Evolutionary conservation across 176 grass and related monocot genomes (phyloP), one percentile per base, ranked within the genome.

Genomic region (Sorghum bicolor): DNA sequence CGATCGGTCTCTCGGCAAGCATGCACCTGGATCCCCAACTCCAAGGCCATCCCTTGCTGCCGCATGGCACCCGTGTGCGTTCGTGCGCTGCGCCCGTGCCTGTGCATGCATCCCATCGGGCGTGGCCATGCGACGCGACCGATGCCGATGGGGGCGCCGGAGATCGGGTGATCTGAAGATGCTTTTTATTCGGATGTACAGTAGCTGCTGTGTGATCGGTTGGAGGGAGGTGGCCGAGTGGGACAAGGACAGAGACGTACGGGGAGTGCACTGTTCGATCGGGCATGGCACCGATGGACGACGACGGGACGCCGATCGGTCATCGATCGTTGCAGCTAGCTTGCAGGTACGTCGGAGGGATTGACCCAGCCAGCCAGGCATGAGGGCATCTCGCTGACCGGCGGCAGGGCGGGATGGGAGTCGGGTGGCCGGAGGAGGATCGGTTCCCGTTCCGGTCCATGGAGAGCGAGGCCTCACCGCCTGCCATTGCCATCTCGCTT

Each of bases 11-110:
- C 53, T 76, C 72, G 64, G 72, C 48, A 5, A 10, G 20, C 72
- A 50, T 50, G 45, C 45, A 50, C 15, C 5, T 50, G 45, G 45
- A 50, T 20, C 48, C 30, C 72, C 86, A n/a, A 16, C 29, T 53
- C 86, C 73, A 9, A 8, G 52, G 5, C 84, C 69, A 83, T 88
- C 24, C 86, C 73, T 55, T 67, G 41, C 45, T 50, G 45, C 15
- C 45, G 45, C 44, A 44, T 6, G 44, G 15, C 15, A 50, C 45
- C 45, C 45, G 45, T 45, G 44, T 45, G 44, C 44, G 13, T 45
- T 45, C 44, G 44, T 39, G 38, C 8, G 38, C n/a, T 14, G 43
- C 43, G 43, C 43, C 43, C 43, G 43, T 45, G 40, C 44, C 44
- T 14, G 44, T 47, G 45, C 45, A 50, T 17, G 45, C 15, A 50